Conservation (phyloP, 305 asterid genomes). For the Striga hermonthica region DNA sequence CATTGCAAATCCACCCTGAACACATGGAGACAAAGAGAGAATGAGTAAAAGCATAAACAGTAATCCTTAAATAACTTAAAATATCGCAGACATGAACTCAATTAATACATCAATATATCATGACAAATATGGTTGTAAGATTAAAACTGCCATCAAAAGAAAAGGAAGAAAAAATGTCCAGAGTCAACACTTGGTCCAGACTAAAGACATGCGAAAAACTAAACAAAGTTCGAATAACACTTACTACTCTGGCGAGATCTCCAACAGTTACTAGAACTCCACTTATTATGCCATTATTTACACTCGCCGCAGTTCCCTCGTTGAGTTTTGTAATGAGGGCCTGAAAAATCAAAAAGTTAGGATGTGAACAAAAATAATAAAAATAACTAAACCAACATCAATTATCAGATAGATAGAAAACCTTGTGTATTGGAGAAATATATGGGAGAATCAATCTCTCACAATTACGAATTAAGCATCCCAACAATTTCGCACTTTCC, state of each 20-base stretch:
- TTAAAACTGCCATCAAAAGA: conserved; percentile 2
- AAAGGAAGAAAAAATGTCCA: not conserved
- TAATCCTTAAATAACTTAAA: conserved; percentile 8
- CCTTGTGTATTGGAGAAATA: conserved; percentile 97
- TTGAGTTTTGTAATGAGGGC: conserved; percentile 83
- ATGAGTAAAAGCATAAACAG: conserved; percentile 16
- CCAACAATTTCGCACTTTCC: conserved; percentile 97
- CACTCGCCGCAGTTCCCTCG: conserved; percentile 90
- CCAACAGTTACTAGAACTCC: conserved; percentile 99
- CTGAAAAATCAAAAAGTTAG: conserved; percentile 41
- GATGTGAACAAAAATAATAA: not conserved
- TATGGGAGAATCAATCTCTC: conserved; percentile 92
- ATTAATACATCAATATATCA: conserved; percentile 17
- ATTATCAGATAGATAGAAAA: conserved; percentile 31
- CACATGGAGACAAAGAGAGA: conserved; percentile 30
- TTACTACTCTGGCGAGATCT: conserved; percentile 97
- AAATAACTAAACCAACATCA: conserved; percentile 21
- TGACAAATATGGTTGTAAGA: conserved; percentile 17
- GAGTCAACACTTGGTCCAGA: conserved; percentile 12
- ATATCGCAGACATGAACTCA: conserved; percentile 13
- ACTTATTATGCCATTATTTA: conserved; percentile 88
- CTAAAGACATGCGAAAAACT: conserved; percentile 23
- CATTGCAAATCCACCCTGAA: conserved; percentile 98
- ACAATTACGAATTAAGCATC: conserved; percentile 94
- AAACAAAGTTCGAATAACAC: conserved; percentile 36